Evolutionary conservation across 306 rosid genomes (phyloP).

Genomic region (Amphicarpaea edgeworthii): DNA sequence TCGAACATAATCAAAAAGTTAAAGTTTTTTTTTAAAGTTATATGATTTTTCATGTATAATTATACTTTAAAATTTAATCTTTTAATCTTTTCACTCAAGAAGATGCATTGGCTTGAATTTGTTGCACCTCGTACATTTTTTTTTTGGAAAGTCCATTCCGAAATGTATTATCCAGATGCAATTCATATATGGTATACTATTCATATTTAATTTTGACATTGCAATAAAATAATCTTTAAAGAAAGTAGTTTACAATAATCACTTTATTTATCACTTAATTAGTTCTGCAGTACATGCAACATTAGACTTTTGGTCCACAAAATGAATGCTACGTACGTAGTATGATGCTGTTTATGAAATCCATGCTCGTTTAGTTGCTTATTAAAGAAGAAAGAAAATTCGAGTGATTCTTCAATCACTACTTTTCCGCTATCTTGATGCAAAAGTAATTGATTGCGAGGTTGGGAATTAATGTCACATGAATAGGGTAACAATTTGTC

Average conservation of each 20-base stretch:
- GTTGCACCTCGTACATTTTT: no score
- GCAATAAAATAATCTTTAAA: background rate
- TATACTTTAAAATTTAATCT: no score
- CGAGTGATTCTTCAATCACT: background rate
- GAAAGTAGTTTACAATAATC: background rate
- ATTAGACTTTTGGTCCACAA: background rate
- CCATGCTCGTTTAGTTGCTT: slow-evolving; percentile 15
- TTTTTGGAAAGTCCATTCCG: no score
- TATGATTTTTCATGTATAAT: no score
- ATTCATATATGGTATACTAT: no score
- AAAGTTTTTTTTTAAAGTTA: no score
- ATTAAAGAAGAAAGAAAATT: slow-evolving; percentile 12
- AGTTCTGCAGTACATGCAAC: background rate
- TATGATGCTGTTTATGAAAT: background rate
- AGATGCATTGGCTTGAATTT: no score
- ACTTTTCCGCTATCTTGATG: slow-evolving; percentile 35
- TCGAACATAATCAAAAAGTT: no score
- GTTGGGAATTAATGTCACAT: slow-evolving; percentile 33
- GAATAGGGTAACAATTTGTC: slow-evolving; percentile 12
- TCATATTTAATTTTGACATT: no score
- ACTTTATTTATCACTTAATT: background rate
- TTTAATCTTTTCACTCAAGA: no score
- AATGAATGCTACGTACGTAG: background rate
- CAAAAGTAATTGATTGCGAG: slow-evolving; percentile 18
- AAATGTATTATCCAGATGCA: no score